Evolutionary conservation across 441 rosid genomes (phyloP).

Genomic region (Omphalea diandra): DNA sequence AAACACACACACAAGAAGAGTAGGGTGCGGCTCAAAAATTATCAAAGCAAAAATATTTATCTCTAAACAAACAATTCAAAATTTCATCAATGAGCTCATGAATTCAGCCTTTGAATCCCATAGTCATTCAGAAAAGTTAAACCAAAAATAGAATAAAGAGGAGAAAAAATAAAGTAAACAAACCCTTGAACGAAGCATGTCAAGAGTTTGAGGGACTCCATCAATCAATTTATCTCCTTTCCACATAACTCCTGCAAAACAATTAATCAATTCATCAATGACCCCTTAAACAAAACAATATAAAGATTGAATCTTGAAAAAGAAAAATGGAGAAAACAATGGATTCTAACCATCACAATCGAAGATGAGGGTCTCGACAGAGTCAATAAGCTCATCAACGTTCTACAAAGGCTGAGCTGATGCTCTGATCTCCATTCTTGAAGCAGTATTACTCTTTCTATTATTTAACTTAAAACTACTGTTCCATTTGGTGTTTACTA

Average conservation of each 20-base stretch:
- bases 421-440: conserved; percentile 40
- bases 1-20: too few species aligned
- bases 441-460: conserved; percentile 8
- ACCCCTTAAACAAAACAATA: background rate
- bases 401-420: conserved; percentile 47
- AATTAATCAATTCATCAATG: background rate
- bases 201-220: conserved; percentile 68
- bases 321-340: background rate
- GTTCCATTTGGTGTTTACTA: conserved; percentile 26
- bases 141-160: background rate
- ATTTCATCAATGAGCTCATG: background rate
- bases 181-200: conserved; percentile 79
- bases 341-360: conserved; percentile 76
- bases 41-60: conserved; percentile 2
- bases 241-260: conserved; percentile 83
- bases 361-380: conserved; percentile 87
- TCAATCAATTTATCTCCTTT: conserved; percentile 88
- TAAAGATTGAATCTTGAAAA: background rate
- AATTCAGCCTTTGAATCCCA: background rate
- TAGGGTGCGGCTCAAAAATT: background rate
- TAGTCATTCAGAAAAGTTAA: background rate
- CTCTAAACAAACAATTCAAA: background rate
- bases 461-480: conserved; percentile 24
- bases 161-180: background rate
- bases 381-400: conserved; percentile 60